Percentiles rank a stretch among this genome's conserved stretches.
These are phyloP conservation scores for Apiospora pterosperma DNA, from an alignment of 2,329 filamentous ascomycete genomes.

Conservation along the genomic window DNA sequence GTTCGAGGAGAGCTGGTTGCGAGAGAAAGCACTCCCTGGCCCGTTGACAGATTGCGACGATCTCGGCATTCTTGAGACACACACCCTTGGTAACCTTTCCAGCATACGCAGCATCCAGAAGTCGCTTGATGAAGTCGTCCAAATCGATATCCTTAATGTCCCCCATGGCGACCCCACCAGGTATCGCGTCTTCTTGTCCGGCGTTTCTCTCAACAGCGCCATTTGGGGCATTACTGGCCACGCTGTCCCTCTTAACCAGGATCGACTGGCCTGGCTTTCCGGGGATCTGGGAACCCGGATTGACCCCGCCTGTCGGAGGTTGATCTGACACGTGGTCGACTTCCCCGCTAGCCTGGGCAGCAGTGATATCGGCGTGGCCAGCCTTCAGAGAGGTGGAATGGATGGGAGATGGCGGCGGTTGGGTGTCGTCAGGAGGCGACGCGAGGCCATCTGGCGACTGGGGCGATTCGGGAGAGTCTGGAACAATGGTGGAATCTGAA, in stretches of 20 bases:
- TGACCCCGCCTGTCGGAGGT: conserved; percentile 66
- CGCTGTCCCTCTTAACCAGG: conserved; percentile 74
- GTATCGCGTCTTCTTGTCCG: conserved; percentile 42
- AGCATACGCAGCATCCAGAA: conserved; percentile 91
- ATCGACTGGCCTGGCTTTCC: conserved; percentile 85
- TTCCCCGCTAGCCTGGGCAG: conserved; percentile 82
- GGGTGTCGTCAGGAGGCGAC: conserved; percentile 46
- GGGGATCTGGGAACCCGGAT: conserved; percentile 49
- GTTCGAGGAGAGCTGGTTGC: conserved; percentile 86
- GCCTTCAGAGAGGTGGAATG: conserved; percentile 70
- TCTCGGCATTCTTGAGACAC: conserved; percentile 96
- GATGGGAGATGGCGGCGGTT: conserved; percentile 81
- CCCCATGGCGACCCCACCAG: conserved; percentile 70
- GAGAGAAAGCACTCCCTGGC: conserved; percentile 86
- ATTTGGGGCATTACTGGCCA: conserved; percentile 37
- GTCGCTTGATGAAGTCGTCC: conserved; percentile 93
- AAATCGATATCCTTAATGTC: conserved; percentile 91
- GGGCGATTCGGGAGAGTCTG: conserved; percentile 37
- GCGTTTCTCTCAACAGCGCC: conserved; percentile 39
- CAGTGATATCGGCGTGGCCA: conserved; percentile 73
- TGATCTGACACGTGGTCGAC: conserved; percentile 93
- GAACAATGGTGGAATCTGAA: conserved; percentile 38
- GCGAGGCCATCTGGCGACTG: conserved; percentile 33
- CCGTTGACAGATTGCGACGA: conserved; percentile 86
- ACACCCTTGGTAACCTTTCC: conserved; percentile 98